Conservation (phyloP, 306 rosid species). For the Glycyrrhiza uralensis region DNA sequence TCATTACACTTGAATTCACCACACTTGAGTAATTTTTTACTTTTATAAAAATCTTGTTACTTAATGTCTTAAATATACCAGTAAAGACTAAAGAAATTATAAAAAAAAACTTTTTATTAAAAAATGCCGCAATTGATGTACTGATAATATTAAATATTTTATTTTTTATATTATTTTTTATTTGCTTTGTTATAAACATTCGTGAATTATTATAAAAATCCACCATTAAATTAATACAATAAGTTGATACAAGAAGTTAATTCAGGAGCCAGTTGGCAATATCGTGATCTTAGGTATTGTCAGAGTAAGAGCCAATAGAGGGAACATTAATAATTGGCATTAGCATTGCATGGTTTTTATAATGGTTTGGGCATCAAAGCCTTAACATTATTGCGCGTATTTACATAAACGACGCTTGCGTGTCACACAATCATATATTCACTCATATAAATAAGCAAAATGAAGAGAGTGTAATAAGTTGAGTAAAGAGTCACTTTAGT, state of each 20-base stretch:
- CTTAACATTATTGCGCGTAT: neutral
- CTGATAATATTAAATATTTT: too few relatives aligned
- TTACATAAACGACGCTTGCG: neutral
- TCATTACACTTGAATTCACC: too few relatives aligned
- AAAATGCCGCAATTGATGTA: too few relatives aligned
- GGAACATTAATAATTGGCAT: constrained; percentile 15
- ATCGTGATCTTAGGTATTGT: constrained; percentile 11
- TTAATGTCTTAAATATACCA: too few relatives aligned
- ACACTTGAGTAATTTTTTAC: too few relatives aligned
- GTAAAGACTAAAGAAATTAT: too few relatives aligned
- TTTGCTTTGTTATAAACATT: neutral
- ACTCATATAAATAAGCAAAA: neutral
- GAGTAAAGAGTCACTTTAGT: too few relatives aligned
- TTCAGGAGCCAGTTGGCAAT: constrained; percentile 23
- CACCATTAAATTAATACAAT: neutral
- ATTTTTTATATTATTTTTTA: too few relatives aligned
- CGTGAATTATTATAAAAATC: neutral
- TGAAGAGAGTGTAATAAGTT: neutral
- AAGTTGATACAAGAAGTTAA: neutral
- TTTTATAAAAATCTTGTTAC: too few relatives aligned
- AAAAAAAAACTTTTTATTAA: too few relatives aligned
- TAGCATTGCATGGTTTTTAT: neutral
- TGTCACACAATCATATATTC: too few relatives aligned
- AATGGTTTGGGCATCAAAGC: neutral
- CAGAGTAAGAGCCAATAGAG: constrained; percentile 9